These are phyloP conservation scores for Oenanthe javanica DNA, from an alignment of 140 eudicot species.

Conservation along the genomic window DNA sequence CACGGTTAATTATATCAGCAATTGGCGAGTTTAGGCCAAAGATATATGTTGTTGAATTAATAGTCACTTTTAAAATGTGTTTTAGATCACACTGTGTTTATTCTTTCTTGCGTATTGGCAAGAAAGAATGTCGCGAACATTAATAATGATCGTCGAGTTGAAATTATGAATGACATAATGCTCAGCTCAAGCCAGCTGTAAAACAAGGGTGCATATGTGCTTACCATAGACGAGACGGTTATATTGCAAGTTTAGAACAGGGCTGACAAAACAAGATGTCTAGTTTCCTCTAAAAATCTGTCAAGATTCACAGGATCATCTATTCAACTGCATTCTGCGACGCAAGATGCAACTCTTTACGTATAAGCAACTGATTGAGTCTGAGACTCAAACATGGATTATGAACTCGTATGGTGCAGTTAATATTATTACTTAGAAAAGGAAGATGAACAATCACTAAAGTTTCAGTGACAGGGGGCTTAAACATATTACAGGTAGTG, in stretches of 20 bases:
- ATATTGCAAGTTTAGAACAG: constrained; percentile 2
- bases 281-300: constrained; percentile 10
- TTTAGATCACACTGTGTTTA: neutral
- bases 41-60: neutral
- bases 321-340: neutral
- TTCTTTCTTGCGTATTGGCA: neutral
- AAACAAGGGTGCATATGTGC: neutral
- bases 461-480: constrained; percentile 13
- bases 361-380: neutral
- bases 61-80: neutral
- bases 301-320: constrained; percentile 11
- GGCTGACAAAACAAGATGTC: constrained; percentile 14
- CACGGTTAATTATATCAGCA: neutral
- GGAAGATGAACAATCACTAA: constrained; percentile 8
- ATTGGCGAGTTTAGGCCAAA: too few relatives aligned
- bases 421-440: neutral
- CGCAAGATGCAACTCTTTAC: constrained; percentile 12
- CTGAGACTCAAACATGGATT: constrained; percentile 2
- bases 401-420: neutral
- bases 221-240: neutral
- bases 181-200: constrained; percentile 6
- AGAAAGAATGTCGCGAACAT: neutral
- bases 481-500: constrained; percentile 11
- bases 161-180: neutral
- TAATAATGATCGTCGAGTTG: neutral